phyloP scores from a whole-genome alignment of 2,329 filamentous ascomycete genomes.

The Colletotrichum eremochloae region DNA sequence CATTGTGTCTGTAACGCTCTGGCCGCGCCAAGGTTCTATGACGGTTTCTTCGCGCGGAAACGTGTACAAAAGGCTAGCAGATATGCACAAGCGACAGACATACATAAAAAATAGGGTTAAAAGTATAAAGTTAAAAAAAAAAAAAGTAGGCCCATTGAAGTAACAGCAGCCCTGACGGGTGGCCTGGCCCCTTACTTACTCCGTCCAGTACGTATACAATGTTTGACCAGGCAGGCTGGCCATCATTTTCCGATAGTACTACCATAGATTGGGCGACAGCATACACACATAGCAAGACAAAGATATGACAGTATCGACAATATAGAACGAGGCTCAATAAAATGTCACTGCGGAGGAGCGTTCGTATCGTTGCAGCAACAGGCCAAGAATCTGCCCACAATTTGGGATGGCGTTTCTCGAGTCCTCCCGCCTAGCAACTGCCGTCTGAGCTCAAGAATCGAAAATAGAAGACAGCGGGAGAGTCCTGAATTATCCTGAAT shows the following conservation, averaged over 20 bases:
- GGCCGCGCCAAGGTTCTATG: conserved; percentile 27
- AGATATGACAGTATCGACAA: conserved; percentile 27
- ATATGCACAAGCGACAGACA: conserved; percentile 26
- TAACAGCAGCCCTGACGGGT: conserved; percentile 2
- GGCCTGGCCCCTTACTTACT: conserved; percentile 24
- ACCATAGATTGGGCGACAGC: conserved; percentile 13
- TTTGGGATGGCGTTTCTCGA: conserved; percentile 20
- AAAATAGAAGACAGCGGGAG: conserved; percentile 33
- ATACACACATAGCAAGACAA: conserved; percentile 9
- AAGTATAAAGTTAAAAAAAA: not conserved
- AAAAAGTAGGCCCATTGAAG: not conserved
- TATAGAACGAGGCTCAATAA: conserved; percentile 16
- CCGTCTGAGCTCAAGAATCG: conserved; percentile 22
- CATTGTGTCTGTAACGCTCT: conserved; percentile 30
- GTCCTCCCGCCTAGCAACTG: conserved; percentile 1
- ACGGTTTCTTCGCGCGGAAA: not conserved
- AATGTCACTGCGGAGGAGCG: conserved; percentile 11
- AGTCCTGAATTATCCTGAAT: conserved; percentile 40
- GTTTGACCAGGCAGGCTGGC: conserved; percentile 3
- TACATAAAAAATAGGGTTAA: not conserved
- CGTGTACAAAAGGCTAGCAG: conserved; percentile 2
- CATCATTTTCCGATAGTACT: conserved; percentile 28
- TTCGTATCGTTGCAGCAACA: conserved; percentile 1
- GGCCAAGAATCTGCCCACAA: not conserved
- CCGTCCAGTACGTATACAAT: conserved; percentile 10